A percentile compares a stretch with the other conserved stretches of the same genome.
Evolutionary conservation across 257 asterid species (phyloP).

Genomic region (Rehmannia glutinosa): DNA sequence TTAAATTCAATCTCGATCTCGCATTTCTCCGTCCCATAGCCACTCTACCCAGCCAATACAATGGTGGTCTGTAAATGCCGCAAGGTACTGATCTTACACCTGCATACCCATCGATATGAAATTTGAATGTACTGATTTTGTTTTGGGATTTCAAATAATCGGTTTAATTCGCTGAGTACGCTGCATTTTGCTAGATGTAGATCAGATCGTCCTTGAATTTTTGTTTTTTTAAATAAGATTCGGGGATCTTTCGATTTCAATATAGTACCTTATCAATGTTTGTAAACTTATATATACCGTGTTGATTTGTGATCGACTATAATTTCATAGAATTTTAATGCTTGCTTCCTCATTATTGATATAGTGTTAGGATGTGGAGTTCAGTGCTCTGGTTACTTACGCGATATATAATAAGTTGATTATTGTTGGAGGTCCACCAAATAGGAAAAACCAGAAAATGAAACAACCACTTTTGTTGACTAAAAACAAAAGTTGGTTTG

Average conservation of each 20-base stretch:
- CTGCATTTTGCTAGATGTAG: conserved; percentile 12
- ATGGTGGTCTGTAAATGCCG: conserved; percentile 99
- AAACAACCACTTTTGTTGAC: no score
- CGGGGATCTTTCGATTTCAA: not conserved
- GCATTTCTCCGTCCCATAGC: not conserved
- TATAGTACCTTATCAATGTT: not conserved
- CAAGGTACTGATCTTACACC: conserved; percentile 55
- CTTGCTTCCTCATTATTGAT: not conserved
- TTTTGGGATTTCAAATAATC: not conserved
- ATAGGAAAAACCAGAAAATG: no score
- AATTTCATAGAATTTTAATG: conserved; percentile 6
- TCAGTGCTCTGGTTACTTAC: no score
- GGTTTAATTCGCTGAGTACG: not conserved
- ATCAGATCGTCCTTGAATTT: conserved; percentile 32
- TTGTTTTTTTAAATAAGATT: not conserved
- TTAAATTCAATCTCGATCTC: conserved; percentile 32
- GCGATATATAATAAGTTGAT: conserved; percentile 4
- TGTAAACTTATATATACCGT: not conserved
- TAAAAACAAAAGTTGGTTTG: no score
- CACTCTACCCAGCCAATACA: conserved; percentile 28
- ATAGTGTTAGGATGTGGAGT: no score
- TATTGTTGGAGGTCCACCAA: no score
- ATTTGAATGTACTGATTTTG: not conserved
- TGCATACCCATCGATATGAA: not conserved
- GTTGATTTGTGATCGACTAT: conserved; percentile 8